Evolutionary conservation across 83 land plant species (phyloP), one percentile per base, ranked within the genome.

Genomic region (Diphasiastrum complanatum): DNA sequence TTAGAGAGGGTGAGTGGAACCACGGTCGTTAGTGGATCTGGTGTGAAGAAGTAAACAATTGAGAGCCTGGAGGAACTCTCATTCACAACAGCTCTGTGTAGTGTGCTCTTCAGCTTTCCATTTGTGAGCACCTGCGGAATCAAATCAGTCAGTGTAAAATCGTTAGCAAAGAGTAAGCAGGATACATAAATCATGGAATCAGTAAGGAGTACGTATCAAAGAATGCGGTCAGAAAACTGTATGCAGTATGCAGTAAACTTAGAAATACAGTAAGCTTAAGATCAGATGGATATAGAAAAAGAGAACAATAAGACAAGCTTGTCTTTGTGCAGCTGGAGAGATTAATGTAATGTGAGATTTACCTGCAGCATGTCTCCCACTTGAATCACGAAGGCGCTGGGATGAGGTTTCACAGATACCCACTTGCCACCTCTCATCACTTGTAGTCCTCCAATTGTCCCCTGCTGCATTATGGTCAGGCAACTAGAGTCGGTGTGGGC

Each of bases 401-500:
- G 71, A 0, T 76, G 31, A 0, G 82, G 75, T 2, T 71, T 77
- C 2, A 85, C 83, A 11, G 68, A 52, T 31, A 79, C 70, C 89
- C 89, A 85, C 10, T 66, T 32, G 58, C 50, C 38, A 19, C 41
- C 50, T 58, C 41, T 52, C 1, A 41, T 63, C 23, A 85, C 76
- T 40, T 79, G 80, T n/a, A 82, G 74, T 12, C 83, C 83, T 33
- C 63, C 46, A 59, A 64, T 56, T 23, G 25, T 69, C 69, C 58
- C 78, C 52, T 82, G 85, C 67, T 79, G 47, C 33, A 85, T 69
- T 11, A 85, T 51, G 23, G 81, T 75, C 47, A 82, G 57, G 47
- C 77, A 72, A 56, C 69, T 62, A 3, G 85, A 82, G 79, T 79
- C 85, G 3, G 86, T 86, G 63, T 86, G 91, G 0, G 83, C 71